Evolutionary conservation across 371 early-diverging fungal species (phyloP).

Genomic region (Sporodiniella umbellata): DNA sequence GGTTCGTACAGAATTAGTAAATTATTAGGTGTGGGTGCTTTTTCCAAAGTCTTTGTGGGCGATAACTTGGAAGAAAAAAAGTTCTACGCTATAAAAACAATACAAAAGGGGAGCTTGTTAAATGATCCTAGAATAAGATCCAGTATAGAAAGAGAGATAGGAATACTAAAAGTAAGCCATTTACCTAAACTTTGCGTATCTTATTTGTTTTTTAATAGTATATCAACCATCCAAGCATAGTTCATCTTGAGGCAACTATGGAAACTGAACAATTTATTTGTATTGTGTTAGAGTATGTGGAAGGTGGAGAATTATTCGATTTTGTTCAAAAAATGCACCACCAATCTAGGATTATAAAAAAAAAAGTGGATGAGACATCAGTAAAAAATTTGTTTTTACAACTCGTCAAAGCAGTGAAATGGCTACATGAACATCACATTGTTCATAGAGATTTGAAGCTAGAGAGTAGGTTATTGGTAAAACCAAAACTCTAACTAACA

Average conservation of each 20-base stretch:
- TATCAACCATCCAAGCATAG: constrained; percentile 67
- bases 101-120: constrained; percentile 34
- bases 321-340: constrained; percentile 51
- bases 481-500: background rate
- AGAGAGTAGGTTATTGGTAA: constrained; percentile 54
- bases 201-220: constrained; percentile 24
- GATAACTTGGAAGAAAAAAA: constrained; percentile 11
- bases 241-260: constrained; percentile 69
- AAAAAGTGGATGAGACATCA: constrained; percentile 26
- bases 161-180: constrained; percentile 35
- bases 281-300: constrained; percentile 63
- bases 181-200: background rate
- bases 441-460: constrained; percentile 79
- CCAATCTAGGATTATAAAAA: constrained; percentile 1
- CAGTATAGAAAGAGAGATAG: constrained; percentile 47
- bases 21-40: constrained; percentile 43
- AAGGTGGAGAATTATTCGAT: constrained; percentile 67
- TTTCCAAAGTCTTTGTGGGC: constrained; percentile 45
- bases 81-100: constrained; percentile 40
- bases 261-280: constrained; percentile 62
- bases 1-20: constrained; percentile 30
- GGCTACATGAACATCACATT: constrained; percentile 70
- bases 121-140: constrained; percentile 39
- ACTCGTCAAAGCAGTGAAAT: constrained; percentile 58
- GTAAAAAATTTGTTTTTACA: constrained; percentile 43